These are phyloP conservation scores for Populus hybrid DNA, from an alignment of 441 rosid genomes.

Conservation along the genomic window DNA sequence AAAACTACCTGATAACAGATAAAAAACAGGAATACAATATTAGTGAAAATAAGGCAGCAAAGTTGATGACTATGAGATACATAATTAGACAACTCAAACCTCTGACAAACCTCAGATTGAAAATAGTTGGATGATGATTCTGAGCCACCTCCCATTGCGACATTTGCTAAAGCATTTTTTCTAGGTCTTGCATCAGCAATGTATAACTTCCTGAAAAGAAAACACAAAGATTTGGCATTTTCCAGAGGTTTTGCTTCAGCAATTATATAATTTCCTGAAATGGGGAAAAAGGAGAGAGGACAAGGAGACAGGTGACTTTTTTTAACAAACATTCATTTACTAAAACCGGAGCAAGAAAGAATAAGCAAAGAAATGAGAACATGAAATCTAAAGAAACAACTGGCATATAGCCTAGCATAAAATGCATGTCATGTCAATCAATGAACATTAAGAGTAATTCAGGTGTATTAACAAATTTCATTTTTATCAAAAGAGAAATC, in stretches of 20 bases:
- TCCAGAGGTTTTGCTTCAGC: not conserved
- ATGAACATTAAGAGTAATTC: not conserved
- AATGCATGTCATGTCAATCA: not conserved
- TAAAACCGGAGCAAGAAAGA: not conserved
- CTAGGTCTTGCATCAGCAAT: too few relatives aligned
- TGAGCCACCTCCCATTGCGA: constrained; percentile 99
- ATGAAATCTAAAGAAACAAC: not conserved
- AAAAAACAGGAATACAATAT: not conserved
- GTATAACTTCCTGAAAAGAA: constrained; percentile 74
- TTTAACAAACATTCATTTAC: not conserved
- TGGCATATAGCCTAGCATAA: not conserved
- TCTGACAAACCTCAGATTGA: constrained; percentile 80
- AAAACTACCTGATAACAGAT: constrained; percentile 67
- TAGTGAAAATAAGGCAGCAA: constrained; percentile 13
- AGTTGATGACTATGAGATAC: constrained; percentile 29
- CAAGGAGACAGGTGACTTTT: not conserved
- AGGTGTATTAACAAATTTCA: not conserved
- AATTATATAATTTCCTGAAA: not conserved
- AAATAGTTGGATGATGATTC: constrained; percentile 94
- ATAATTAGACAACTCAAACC: constrained; percentile 27
- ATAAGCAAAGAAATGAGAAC: not conserved
- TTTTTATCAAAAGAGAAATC: not conserved
- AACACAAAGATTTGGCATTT: not conserved
- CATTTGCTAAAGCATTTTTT: constrained; percentile 99
- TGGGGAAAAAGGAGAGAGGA: not conserved